Percentiles rank a stretch among this genome's conserved stretches.
Evolutionary conservation across 495 filamentous ascomycete genomes (phyloP).

Genomic region (Xeromyces bisporus): DNA sequence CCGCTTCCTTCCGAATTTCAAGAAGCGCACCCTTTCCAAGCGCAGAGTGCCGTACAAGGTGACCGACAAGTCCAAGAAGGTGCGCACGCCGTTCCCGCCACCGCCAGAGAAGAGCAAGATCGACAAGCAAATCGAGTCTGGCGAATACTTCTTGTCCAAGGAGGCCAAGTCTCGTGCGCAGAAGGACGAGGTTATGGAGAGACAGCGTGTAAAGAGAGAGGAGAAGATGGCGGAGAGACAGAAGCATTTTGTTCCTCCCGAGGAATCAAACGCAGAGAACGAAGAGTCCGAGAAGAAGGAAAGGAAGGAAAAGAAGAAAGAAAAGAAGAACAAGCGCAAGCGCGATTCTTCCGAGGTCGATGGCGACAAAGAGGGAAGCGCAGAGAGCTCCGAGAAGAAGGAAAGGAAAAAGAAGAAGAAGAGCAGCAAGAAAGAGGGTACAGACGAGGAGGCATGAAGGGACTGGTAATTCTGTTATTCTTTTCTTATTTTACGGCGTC

Average conservation of each 20-base stretch:
- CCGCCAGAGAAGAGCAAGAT: slow-evolving; percentile 90
- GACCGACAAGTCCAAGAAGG: slow-evolving; percentile 84
- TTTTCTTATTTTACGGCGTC: background rate
- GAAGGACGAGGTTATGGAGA: slow-evolving; percentile 62
- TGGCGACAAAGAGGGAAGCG: slow-evolving; percentile 15
- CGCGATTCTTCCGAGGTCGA: slow-evolving; percentile 29
- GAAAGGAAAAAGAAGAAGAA: slow-evolving; percentile 33
- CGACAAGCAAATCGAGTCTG: slow-evolving; percentile 92
- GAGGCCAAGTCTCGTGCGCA: slow-evolving; percentile 72
- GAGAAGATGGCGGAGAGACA: slow-evolving; percentile 77
- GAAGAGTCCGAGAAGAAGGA: slow-evolving; percentile 40
- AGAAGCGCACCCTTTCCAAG: slow-evolving; percentile 83
- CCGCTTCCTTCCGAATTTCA: slow-evolving; percentile 93
- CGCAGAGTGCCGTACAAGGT: slow-evolving; percentile 69
- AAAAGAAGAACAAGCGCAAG: slow-evolving; percentile 27
- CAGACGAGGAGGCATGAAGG: slow-evolving; percentile 12
- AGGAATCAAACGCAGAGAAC: slow-evolving; percentile 40
- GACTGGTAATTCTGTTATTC: background rate
- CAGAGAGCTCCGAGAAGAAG: slow-evolving; percentile 19
- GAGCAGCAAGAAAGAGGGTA: slow-evolving; percentile 29
- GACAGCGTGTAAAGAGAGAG: slow-evolving; percentile 65
- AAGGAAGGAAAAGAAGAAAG: slow-evolving; percentile 36
- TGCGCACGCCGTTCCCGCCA: slow-evolving; percentile 66
- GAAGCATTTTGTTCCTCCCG: slow-evolving; percentile 71
- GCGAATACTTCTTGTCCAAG: slow-evolving; percentile 90